Evolutionary conservation across 2,329 filamentous ascomycete genomes (phyloP).

Genomic region (Trichophyton rubrum): DNA sequence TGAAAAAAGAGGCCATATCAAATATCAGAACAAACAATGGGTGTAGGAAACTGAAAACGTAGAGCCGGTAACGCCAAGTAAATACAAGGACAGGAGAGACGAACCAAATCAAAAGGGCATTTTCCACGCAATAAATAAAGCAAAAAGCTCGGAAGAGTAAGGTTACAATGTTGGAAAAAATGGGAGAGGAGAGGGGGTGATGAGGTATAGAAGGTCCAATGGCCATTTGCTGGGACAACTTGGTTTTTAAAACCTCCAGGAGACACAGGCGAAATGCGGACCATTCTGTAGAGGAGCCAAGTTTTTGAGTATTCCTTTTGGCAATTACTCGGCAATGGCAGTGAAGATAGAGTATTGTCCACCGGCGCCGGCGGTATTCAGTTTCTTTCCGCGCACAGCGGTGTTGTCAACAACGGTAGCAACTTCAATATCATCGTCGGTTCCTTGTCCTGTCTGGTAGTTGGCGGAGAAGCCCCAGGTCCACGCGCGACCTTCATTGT

Average conservation of each 20-base stretch:
- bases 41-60: background rate
- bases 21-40: background rate
- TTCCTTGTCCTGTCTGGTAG: slow-evolving; percentile 68
- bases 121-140: background rate
- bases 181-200: background rate
- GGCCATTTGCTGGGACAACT: background rate
- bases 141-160: background rate
- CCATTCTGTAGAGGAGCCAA: background rate
- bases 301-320: background rate
- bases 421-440: slow-evolving; percentile 62
- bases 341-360: slow-evolving; percentile 53
- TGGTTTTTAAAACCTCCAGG: background rate
- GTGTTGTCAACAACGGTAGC: slow-evolving; percentile 77
- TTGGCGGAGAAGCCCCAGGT: slow-evolving; percentile 71
- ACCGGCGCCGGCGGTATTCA: slow-evolving; percentile 71
- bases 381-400: slow-evolving; percentile 60
- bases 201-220: background rate
- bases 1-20: background rate
- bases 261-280: background rate
- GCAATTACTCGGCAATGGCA: background rate
- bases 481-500: slow-evolving; percentile 55
- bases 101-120: background rate
- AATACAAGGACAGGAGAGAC: background rate
- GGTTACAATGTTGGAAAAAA: background rate
- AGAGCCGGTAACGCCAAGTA: background rate